Percentiles rank a stretch among this genome's conserved stretches.
Evolutionary conservation across 2,329 filamentous ascomycete genomes (phyloP).

Genomic region (Ilyonectria sp.): DNA sequence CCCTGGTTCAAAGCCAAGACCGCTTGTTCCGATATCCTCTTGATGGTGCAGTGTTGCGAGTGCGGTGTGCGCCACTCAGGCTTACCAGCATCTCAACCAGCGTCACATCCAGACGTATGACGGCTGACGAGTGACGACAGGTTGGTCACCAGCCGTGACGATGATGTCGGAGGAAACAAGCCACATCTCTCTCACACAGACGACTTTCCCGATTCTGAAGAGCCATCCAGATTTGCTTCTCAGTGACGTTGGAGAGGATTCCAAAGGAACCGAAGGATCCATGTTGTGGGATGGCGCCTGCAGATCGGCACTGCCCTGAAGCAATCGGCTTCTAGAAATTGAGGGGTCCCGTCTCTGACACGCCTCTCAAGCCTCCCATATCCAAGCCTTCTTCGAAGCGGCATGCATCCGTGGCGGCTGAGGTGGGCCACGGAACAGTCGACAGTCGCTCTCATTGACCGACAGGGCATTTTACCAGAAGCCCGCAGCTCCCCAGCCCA

Average conservation of each 20-base stretch:
- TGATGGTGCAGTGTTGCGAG: slow-evolving; percentile 5
- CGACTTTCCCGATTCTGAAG: slow-evolving; percentile 1
- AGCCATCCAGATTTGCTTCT: slow-evolving; percentile 1
- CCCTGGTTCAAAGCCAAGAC: slow-evolving; percentile 14
- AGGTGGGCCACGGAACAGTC: slow-evolving; percentile 6
- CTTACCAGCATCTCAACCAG: slow-evolving; percentile 5
- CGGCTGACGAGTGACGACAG: background rate
- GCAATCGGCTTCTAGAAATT: slow-evolving; percentile 9
- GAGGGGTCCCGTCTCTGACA: slow-evolving; percentile 5
- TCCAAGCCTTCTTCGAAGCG: background rate
- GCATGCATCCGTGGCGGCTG: background rate
- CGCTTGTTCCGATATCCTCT: background rate
- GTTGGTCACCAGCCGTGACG: background rate
- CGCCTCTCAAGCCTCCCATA: background rate
- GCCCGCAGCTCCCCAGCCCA: background rate
- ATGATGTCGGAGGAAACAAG: background rate
- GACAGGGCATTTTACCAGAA: background rate
- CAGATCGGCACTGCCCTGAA: slow-evolving; percentile 20
- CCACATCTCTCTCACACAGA: slow-evolving; percentile 6
- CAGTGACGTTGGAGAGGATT: slow-evolving; percentile 14
- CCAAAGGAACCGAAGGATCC: slow-evolving; percentile 28
- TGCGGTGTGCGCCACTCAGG: slow-evolving; percentile 25
- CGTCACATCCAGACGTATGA: background rate
- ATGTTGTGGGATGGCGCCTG: slow-evolving; percentile 21
- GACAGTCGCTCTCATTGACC: background rate